These are phyloP conservation scores for Solanum rostratum DNA, from an alignment of 257 asterid genomes.

Conservation along the genomic window DNA sequence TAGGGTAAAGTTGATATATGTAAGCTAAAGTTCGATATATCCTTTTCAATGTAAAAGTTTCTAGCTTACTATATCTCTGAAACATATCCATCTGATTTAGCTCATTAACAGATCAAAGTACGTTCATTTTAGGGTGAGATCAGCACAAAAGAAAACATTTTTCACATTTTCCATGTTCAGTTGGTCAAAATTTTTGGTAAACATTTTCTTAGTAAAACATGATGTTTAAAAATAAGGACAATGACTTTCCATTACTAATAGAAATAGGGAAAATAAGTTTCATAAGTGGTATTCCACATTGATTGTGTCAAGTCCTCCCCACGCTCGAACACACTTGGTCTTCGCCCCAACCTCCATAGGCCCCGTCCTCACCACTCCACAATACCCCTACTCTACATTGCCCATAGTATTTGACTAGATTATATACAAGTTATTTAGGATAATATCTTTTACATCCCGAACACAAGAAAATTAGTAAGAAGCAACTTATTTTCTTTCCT, in stretches of 20 bases:
- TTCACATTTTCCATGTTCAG: neutral
- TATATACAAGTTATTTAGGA: too few relatives aligned
- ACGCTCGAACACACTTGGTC: neutral
- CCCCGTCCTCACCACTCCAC: neutral
- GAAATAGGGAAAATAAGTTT: neutral
- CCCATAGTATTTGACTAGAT: neutral
- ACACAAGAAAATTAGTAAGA: neutral
- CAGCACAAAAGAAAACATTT: neutral
- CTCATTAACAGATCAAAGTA: neutral
- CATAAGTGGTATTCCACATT: neutral
- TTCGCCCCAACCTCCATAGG: neutral
- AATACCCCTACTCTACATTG: neutral
- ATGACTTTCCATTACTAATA: neutral
- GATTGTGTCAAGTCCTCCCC: neutral
- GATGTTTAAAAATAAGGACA: neutral
- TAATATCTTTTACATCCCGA: neutral
- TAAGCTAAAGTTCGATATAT: neutral
- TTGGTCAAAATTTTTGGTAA: neutral
- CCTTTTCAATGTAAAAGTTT: neutral
- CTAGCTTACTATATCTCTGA: neutral
- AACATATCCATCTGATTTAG: neutral
- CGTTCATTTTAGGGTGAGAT: neutral
- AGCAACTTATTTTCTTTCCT: neutral
- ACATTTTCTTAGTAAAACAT: neutral
- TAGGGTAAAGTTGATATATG: neutral